Conservation (phyloP, 2,329 filamentous ascomycete species). For the Fusarium armeniacum region DNA sequence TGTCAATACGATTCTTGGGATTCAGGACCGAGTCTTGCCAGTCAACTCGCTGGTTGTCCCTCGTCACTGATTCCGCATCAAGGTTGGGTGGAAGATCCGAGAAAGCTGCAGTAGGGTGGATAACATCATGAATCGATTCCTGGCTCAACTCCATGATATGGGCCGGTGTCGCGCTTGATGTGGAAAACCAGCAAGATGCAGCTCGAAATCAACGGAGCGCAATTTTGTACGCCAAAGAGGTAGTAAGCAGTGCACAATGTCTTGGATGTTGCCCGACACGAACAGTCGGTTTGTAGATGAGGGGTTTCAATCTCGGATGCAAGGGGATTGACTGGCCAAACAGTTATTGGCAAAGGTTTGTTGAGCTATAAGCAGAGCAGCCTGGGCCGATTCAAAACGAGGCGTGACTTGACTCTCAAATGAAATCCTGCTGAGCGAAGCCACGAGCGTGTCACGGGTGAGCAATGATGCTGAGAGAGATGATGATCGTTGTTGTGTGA, state of each 20-base stretch:
- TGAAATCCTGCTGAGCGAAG: slow-evolving; percentile 14
- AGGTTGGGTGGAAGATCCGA: slow-evolving; percentile 32
- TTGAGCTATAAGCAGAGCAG: slow-evolving; percentile 24
- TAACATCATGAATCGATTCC: slow-evolving; percentile 66
- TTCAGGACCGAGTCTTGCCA: slow-evolving; percentile 69
- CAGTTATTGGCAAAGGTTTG: slow-evolving; percentile 18
- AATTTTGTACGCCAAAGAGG: slow-evolving; percentile 40
- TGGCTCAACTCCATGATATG: slow-evolving; percentile 67
- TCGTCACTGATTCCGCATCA: slow-evolving; percentile 5
- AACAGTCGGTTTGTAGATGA: slow-evolving; percentile 31
- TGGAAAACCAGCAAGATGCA: slow-evolving; percentile 21
- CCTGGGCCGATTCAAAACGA: slow-evolving; percentile 24
- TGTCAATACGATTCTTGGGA: slow-evolving; percentile 72
- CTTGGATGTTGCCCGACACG: slow-evolving; percentile 34
- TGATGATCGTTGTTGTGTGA: slow-evolving; percentile 40
- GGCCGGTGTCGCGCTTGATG: slow-evolving; percentile 8
- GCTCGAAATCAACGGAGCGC: slow-evolving; percentile 28
- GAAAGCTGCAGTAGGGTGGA: slow-evolving; percentile 71
- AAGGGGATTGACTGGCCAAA: slow-evolving; percentile 31
- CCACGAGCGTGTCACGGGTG: slow-evolving; percentile 22
- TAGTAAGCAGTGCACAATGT: slow-evolving; percentile 42
- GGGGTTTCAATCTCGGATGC: slow-evolving; percentile 39
- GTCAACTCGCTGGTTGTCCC: slow-evolving; percentile 16
- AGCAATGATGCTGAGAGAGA: slow-evolving; percentile 15
- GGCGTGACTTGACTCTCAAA: slow-evolving; percentile 12